Evolutionary conservation across 2,329 filamentous ascomycete species (phyloP), one percentile per base, ranked within the genome.

Genomic region (Botrytis elliptica): DNA sequence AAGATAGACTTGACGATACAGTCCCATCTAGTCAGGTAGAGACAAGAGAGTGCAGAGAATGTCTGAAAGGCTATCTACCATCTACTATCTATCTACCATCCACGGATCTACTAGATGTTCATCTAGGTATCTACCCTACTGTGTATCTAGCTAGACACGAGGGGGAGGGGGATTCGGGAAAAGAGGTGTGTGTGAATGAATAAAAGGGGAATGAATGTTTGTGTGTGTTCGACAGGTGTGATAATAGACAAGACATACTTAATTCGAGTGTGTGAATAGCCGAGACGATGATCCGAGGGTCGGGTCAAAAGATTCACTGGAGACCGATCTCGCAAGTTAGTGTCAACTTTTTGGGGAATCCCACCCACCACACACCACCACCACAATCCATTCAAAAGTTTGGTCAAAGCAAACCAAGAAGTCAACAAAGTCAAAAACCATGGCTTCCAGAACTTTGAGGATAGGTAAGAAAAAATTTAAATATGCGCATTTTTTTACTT

Each of bases 371-470:
- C 42, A 7, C 52, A 49, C 46, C 46, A 55, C 46, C 65, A 67
- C 14, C 33, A 52, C 33, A 52, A 42, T 55, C 49, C 29, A n/a
- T 33, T 55, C 49, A 22, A 40, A 55, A 29, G 62, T 44, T 33
- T 70, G 67, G 59, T 46, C 33, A 42, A 70, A 74, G 75, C 68
- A 74, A 71, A 33, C 62, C 52, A 29, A 57, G 38, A 64, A 57
- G 46, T 71, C 40, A 74, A 57, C n/a, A 57, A 42, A 59, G 66
- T 75, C 59, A 70, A 18, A 59, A 73, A 83, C 77, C 80, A 90
- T 91, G 89, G 89, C 89, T 81, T 85, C 89, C 79, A 85, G 89
- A 82, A 88, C 90, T 75, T 86, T 93, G 75, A 87, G 89, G 82
- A 92, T 92, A 84, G 91, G 90, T 91, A 82, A 83, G 84, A 82